A percentile compares a stretch with the other conserved stretches of the same genome.
Conservation (phyloP, 805 yeast species). For the Ogataea pini region DNA sequence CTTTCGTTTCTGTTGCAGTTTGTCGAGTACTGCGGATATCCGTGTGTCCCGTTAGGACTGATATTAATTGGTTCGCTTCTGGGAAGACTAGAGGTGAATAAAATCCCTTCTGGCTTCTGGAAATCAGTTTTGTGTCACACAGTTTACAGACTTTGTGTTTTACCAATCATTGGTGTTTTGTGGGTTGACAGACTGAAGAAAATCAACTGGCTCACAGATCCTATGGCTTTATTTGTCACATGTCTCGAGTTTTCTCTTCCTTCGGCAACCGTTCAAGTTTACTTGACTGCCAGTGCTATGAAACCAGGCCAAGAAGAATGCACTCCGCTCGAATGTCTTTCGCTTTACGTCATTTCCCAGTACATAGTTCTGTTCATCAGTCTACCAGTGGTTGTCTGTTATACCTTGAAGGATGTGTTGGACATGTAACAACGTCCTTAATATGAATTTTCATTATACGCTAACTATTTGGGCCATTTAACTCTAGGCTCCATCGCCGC, state of each 20-base stretch:
- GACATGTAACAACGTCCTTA: slow-evolving; percentile 10
- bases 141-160: slow-evolving; percentile 41
- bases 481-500: background rate
- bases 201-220: slow-evolving; percentile 50
- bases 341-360: slow-evolving; percentile 50
- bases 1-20: slow-evolving; percentile 53
- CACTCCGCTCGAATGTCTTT: slow-evolving; percentile 56
- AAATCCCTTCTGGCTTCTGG: slow-evolving; percentile 56
- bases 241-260: slow-evolving; percentile 55
- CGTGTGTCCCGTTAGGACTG: slow-evolving; percentile 58
- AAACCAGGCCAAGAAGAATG: slow-evolving; percentile 47
- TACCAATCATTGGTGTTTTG: slow-evolving; percentile 57
- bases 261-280: slow-evolving; percentile 60
- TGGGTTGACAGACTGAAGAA: slow-evolving; percentile 45
- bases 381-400: slow-evolving; percentile 54
- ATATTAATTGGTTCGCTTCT: slow-evolving; percentile 55
- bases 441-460: background rate
- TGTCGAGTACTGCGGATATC: slow-evolving; percentile 49
- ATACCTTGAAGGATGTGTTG: slow-evolving; percentile 34
- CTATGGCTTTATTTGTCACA: slow-evolving; percentile 43
- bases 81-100: slow-evolving; percentile 47
- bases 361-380: slow-evolving; percentile 47
- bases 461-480: too few relatives aligned
- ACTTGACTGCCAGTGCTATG: slow-evolving; percentile 57
- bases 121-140: slow-evolving; percentile 50